These are phyloP conservation scores for Ascocoryne sarcoides DNA, from an alignment of 2,329 filamentous ascomycete species.

Conservation along the genomic window DNA sequence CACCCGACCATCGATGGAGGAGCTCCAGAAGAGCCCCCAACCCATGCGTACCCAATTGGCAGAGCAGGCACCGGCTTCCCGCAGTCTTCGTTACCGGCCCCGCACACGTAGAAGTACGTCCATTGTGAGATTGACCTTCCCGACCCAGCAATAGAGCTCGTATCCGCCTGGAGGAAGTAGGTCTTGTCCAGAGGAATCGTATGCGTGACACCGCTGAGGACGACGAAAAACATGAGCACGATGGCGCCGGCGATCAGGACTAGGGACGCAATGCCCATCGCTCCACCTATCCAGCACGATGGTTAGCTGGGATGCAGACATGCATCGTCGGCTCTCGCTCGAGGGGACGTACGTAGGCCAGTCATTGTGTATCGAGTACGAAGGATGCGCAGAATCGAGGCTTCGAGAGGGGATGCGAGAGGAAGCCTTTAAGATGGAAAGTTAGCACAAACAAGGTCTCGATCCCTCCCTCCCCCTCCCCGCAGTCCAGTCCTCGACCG, in stretches of 20 bases:
- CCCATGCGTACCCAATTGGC: conserved; percentile 65
- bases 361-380: conserved; percentile 6
- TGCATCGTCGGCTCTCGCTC: conserved; percentile 17
- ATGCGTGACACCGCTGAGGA: conserved; percentile 51
- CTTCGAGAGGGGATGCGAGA: not conserved
- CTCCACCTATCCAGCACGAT: conserved; percentile 36
- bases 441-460: not conserved
- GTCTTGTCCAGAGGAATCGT: conserved; percentile 57
- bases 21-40: conserved; percentile 43
- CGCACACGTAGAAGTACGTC: conserved; percentile 86
- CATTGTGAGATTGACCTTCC: conserved; percentile 59
- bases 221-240: conserved; percentile 56
- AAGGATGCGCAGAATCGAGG: too few relatives aligned
- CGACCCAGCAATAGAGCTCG: conserved; percentile 61
- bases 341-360: too few relatives aligned
- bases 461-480: not conserved
- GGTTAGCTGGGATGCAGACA: conserved; percentile 7
- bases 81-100: conserved; percentile 56
- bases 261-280: conserved; percentile 48
- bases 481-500: not conserved
- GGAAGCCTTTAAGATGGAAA: not conserved
- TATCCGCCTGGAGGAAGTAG: conserved; percentile 80
- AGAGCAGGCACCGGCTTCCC: conserved; percentile 51
- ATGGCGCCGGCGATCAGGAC: conserved; percentile 53
- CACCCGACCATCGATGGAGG: conserved; percentile 46